A percentile compares a stretch with the other conserved stretches of the same genome.
phyloP scores from a whole-genome alignment of 2,329 filamentous ascomycete genomes.

The Colletotrichum sp. region DNA sequence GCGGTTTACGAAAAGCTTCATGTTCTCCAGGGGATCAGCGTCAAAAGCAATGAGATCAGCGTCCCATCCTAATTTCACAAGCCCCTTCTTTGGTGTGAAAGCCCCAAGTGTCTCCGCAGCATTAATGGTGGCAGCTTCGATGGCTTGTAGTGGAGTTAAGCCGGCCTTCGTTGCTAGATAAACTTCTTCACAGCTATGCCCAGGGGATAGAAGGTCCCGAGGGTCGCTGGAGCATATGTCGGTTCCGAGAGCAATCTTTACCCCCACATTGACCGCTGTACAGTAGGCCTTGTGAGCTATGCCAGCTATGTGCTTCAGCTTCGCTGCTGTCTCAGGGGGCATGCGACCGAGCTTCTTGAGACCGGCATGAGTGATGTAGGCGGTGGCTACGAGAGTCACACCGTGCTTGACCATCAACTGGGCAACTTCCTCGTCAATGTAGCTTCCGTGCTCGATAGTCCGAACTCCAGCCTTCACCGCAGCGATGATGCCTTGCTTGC shows the following conservation, averaged over 20 bases:
- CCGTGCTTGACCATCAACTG: neutral
- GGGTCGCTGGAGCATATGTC: neutral
- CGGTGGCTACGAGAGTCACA: neutral
- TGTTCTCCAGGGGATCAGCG: neutral
- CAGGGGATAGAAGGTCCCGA: neutral
- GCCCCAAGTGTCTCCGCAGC: constrained; percentile 48
- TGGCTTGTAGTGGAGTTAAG: constrained; percentile 52
- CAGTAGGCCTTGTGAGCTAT: neutral
- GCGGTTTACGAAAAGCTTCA: neutral
- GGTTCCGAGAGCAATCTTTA: neutral
- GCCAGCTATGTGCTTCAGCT: neutral
- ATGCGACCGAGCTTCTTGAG: neutral
- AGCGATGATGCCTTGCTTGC: neutral
- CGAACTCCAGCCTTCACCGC: neutral
- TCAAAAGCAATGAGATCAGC: neutral
- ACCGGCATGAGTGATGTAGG: neutral
- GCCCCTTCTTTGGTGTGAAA: constrained; percentile 46
- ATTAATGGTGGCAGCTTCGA: constrained; percentile 54
- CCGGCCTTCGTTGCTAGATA: constrained; percentile 33
- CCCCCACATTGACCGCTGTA: neutral
- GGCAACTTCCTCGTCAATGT: neutral
- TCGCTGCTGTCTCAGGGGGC: neutral
- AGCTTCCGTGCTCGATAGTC: neutral
- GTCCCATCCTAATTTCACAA: constrained; percentile 32
- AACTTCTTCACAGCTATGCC: neutral